Evolutionary conservation across 2,329 filamentous ascomycete genomes (phyloP), one percentile per base, ranked within the genome.

Genomic region (Coleophoma crateriformis): DNA sequence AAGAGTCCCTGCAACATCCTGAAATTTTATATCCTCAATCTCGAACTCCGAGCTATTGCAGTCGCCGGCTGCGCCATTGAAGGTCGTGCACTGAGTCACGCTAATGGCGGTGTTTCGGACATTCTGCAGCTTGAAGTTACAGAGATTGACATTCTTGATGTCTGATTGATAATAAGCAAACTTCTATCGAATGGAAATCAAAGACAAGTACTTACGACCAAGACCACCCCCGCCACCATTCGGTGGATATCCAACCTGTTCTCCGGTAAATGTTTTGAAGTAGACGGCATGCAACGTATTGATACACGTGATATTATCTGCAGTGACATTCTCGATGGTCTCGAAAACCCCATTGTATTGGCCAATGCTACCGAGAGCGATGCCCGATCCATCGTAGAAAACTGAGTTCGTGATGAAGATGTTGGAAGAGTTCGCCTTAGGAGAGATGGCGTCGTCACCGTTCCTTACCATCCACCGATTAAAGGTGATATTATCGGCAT

Each of bases 191-290:
- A 47, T 20, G 12, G 13, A 17, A 33, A 37, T 14, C 11, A 6
- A 19, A 15, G n/a, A n/a, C 19, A 2, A 33, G 33, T 34, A 52
- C 52, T 47, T 42, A 54, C 61, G 69, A 7, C 79, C 78, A 0
- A 73, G 57, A 5, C 79, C 79, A n/a, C 76, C 79, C 7, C 78
- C 79, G 4, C 77, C 79, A 20, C 79, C 79, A 54, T 83, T 82
- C 1, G 77, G 78, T 3, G 76, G 75, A 46, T 71, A 76, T 22
- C 76, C 73, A 22, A 68, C 67, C 33, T 68, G 68, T 7, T 72
- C 63, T 27, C 74, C 76, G 0, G 76, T 77, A 78, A 79, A 82
- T 0, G 77, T 81, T 65, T 82, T 81, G 50, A 81, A 59, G 54
- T 78, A 78, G 15, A 68, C 69, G 1, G 68, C 73, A 51, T 78